Evolutionary conservation across 1,284 basidiomycete genomes (phyloP).

Genomic region (Mrakiaceae sp.): DNA sequence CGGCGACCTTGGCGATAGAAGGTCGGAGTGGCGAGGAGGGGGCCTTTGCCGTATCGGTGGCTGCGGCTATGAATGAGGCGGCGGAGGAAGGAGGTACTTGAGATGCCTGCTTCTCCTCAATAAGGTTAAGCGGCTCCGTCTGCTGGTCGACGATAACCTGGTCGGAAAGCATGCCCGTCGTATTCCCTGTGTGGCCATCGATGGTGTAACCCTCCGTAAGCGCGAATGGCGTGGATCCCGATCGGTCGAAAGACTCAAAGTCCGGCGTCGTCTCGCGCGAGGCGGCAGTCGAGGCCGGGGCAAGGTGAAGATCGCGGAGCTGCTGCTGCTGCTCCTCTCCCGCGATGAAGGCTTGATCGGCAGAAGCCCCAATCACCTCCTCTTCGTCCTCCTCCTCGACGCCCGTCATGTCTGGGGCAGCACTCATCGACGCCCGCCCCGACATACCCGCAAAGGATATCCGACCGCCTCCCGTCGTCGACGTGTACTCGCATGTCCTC

Average conservation of each 20-base stretch:
- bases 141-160: slow-evolving; percentile 23
- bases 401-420: slow-evolving; percentile 17
- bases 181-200: slow-evolving; percentile 19
- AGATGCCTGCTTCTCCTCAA: slow-evolving; percentile 4
- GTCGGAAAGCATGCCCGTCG: slow-evolving; percentile 19
- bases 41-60: neutral
- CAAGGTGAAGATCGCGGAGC: slow-evolving; percentile 1
- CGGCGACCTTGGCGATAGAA: neutral
- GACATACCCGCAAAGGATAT: slow-evolving; percentile 38
- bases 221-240: slow-evolving; percentile 20
- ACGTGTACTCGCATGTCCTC: slow-evolving; percentile 73
- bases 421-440: slow-evolving; percentile 23
- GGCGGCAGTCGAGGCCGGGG: slow-evolving; percentile 8
- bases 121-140: slow-evolving; percentile 1
- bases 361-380: slow-evolving; percentile 18
- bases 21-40: slow-evolving; percentile 1
- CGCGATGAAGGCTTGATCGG: slow-evolving; percentile 20
- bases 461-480: slow-evolving; percentile 29
- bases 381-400: slow-evolving; percentile 23
- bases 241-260: slow-evolving; percentile 10
- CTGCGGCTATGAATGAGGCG: neutral
- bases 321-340: slow-evolving; percentile 14
- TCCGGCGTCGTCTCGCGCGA: neutral
- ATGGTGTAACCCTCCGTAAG: slow-evolving; percentile 37
- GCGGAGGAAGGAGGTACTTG: neutral